Percentiles rank a stretch among this genome's conserved stretches.
Evolutionary conservation across 2,329 filamentous ascomycete genomes (phyloP).

Genomic region (Calycina herbarum): DNA sequence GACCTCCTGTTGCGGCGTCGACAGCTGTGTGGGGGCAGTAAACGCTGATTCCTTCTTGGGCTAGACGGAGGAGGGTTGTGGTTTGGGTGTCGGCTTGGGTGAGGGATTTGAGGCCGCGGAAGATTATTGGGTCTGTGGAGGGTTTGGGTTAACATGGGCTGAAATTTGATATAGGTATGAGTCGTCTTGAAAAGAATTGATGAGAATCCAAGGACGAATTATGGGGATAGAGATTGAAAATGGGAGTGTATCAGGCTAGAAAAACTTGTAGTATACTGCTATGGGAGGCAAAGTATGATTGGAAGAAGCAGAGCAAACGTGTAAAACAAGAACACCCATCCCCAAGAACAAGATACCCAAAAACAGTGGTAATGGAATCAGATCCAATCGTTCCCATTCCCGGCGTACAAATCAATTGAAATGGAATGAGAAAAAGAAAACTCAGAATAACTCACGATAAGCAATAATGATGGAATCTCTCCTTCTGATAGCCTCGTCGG

Average conservation of each 20-base stretch:
- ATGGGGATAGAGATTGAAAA: background rate
- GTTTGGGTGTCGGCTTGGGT: slow-evolving; percentile 86
- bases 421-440: background rate
- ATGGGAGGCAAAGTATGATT: background rate
- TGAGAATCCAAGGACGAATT: background rate
- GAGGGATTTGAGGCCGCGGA: slow-evolving; percentile 85
- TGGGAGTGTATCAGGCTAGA: background rate
- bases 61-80: slow-evolving; percentile 76
- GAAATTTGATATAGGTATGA: background rate
- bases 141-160: slow-evolving; percentile 12
- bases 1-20: slow-evolving; percentile 79
- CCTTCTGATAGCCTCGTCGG: slow-evolving; percentile 80
- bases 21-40: slow-evolving; percentile 96
- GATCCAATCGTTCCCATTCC: background rate
- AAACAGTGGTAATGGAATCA: background rate
- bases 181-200: background rate
- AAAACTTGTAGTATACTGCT: background rate
- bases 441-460: slow-evolving; percentile 64
- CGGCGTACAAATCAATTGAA: background rate
- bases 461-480: slow-evolving; percentile 79
- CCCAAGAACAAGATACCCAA: background rate
- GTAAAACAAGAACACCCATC: background rate
- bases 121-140: slow-evolving; percentile 85
- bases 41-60: slow-evolving; percentile 85
- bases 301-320: background rate